Base-by-base conservation (phyloP, 2,329 filamentous ascomycete species). In the Aphanocladium album region DNA sequence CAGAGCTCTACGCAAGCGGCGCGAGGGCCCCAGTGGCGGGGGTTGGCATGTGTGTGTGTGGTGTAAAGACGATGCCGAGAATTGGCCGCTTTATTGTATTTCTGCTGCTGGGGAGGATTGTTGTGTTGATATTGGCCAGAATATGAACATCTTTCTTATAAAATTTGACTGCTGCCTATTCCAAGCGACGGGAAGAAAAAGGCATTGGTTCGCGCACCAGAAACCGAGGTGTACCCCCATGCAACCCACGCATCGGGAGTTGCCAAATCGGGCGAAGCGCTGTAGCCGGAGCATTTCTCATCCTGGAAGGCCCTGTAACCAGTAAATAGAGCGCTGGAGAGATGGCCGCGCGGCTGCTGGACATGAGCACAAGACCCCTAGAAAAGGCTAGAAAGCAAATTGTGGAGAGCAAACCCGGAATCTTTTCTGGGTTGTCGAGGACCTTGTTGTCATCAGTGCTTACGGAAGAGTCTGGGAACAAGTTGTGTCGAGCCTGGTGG, bases 1-100 rank as follows among this genome's bases (percentile, higher is more conserved):
- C 57, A 39, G 11, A 43, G 46, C 46, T 41, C 23, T 58, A 58
- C 56, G 56, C 56, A 58, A 58, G 56, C 56, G n/a, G n/a, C n/a
- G n/a, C n/a, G n/a, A n/a, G n/a, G n/a, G n/a, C n/a, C n/a, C n/a
- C n/a, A n/a, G n/a, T n/a, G n/a, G n/a, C n/a, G n/a, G n/a, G n/a
- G n/a, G n/a, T n/a, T n/a, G n/a, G n/a, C 41, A 21, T 35, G 6
- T 17, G 54, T n/a, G n/a, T n/a, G 30, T 21, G 43, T 30, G 16
- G 52, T 27, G 7, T 14, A 27, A 43, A 7, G 14, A 14, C 45
- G 45, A 35, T 53, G 50, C 21, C 14, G 16, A 37, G 46, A 30
- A 7, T 50, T 27, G 16, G 16, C 17, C 27, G 14, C 12, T 14
- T 14, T 11, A n/a, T n/a, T n/a, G n/a, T n/a, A n/a, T n/a, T n/a